Evolutionary conservation across 2,329 filamentous ascomycete genomes (phyloP), one percentile per base, ranked within the genome.

Genomic region (Ceratocystis cubensis): DNA sequence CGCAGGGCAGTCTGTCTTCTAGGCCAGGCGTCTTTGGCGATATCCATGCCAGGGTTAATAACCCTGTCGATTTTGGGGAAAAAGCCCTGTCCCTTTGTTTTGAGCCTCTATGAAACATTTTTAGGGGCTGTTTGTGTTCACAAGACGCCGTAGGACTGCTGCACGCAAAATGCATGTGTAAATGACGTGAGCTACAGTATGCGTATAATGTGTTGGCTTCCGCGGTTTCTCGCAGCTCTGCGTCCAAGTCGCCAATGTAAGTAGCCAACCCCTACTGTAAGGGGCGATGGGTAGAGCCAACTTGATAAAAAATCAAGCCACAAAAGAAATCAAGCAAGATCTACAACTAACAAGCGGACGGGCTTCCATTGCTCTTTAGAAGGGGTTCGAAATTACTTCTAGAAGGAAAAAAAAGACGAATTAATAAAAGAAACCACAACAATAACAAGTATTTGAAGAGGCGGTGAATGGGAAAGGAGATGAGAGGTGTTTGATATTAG

Each of bases 401-500:
- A 59, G 56, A 59, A 59, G 56, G 17, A n/a, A 33, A 59, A 33
- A 37, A 37, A n/a, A 37, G 10, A 13, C 8, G 1, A 37, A 37
- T 25, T 33, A 59, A 15, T 15, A 57, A 17, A 33, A 59, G n/a
- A 59, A 59, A 59, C 15, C 10, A 30, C 4, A 15, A 2, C 10
- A 57, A n/a, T 8, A 37, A 3, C 7, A 59, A 20, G 33, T 15
- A 15, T 4, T 41, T 8, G 5, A 59, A 59, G 28, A 59, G 28
- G 61, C 61, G 61, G 61, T 63, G 61, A 63, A 45, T 4, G 61
- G 61, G 25, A 63, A 45, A 63, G 46, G 61, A 63, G 30, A 45
- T 37, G 37, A 41, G 10, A 41, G 37, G 33, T 10, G 46, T 63
- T 63, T 63, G 61, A 37, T 48, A 50, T 50, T 63, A 15, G 22